A percentile compares a stretch with the other conserved stretches of the same genome.
Conservation (phyloP, 2,329 filamentous ascomycete species). For the Lachnum nothofagi region DNA sequence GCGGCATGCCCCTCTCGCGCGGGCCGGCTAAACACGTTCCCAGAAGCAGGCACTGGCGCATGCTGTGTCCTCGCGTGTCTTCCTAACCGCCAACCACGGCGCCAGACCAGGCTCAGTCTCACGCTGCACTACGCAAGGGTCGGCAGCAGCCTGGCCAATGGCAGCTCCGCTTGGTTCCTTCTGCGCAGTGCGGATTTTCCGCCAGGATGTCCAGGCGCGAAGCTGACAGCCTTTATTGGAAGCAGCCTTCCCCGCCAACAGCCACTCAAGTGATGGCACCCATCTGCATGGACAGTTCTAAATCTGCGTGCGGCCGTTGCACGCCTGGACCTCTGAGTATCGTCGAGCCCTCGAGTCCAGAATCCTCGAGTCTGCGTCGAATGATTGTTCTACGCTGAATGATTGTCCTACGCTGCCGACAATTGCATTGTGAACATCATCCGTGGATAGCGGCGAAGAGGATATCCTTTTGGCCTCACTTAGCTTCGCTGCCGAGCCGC, state of each 20-base stretch:
- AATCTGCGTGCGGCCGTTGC: neutral
- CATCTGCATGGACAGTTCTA: neutral
- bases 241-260: slow-evolving; percentile 15
- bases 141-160: slow-evolving; percentile 15
- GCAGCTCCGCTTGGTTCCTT: neutral
- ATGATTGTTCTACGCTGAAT: too few relatives aligned
- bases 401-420: too few relatives aligned
- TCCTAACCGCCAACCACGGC: slow-evolving; percentile 22
- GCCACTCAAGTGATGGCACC: neutral
- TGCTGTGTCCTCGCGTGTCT: neutral
- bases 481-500: slow-evolving; percentile 18
- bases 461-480: slow-evolving; percentile 1
- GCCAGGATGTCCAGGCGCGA: slow-evolving; percentile 21
- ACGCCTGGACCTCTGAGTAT: neutral
- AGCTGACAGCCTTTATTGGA: slow-evolving; percentile 21
- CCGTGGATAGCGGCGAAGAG: too few relatives aligned
- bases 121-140: slow-evolving; percentile 14
- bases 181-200: slow-evolving; percentile 9
- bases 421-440: too few relatives aligned
- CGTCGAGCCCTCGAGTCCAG: neutral
- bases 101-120: slow-evolving; percentile 16
- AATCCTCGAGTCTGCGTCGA: too few relatives aligned
- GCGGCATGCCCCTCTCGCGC: neutral
- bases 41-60: too few relatives aligned
- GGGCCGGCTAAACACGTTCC: neutral